Percentiles rank a stretch among this genome's conserved stretches.
These are phyloP conservation scores for Haberlea rhodopensis DNA, from an alignment of 257 asterid species.

Conservation along the genomic window DNA sequence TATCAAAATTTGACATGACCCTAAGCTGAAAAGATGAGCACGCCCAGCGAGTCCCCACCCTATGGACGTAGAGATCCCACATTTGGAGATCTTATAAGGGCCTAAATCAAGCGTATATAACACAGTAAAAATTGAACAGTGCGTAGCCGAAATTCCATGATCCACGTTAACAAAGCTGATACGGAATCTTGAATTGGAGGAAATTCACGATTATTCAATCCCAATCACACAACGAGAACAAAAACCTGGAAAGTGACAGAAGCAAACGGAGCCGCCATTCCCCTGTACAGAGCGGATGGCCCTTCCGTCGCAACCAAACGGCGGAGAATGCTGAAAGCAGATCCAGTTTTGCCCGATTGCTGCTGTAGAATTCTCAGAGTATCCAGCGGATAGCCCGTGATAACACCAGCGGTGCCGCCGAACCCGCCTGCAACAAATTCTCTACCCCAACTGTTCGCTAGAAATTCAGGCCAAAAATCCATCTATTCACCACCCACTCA, in stretches of 20 bases:
- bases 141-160: neutral
- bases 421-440: conserved; percentile 87
- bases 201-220: neutral
- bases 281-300: conserved; percentile 61
- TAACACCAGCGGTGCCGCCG: conserved; percentile 71
- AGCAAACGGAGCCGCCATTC: conserved; percentile 82
- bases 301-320: conserved; percentile 48
- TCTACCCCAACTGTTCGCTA: conserved; percentile 66
- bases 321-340: conserved; percentile 52
- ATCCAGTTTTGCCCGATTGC: conserved; percentile 38
- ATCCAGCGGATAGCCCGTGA: conserved; percentile 80
- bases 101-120: no score
- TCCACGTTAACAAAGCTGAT: neutral
- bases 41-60: no score
- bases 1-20: neutral
- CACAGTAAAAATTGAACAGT: neutral
- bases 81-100: neutral
- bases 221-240: neutral
- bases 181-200: neutral
- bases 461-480: conserved; percentile 85
- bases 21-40: neutral
- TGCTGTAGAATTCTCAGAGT: conserved; percentile 75
- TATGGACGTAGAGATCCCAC: neutral
- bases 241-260: conserved; percentile 72
- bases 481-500: conserved; percentile 28